Percentiles rank a stretch among this genome's conserved stretches.
phyloP scores from a whole-genome alignment of 768 basidiomycete species.

The Plicaturopsis crispa region DNA sequence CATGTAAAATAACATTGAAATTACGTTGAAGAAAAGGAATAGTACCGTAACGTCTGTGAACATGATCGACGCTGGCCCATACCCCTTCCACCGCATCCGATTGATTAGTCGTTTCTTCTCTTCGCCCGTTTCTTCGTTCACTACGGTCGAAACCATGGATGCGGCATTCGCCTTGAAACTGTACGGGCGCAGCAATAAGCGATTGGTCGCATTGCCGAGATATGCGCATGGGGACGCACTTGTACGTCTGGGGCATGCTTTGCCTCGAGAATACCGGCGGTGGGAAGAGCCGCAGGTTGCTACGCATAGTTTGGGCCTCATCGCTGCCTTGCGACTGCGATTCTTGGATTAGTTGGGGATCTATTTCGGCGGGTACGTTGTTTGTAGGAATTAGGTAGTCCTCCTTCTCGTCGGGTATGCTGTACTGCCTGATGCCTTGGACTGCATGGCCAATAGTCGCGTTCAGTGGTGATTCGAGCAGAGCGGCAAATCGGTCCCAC shows the following conservation, averaged over 20 bases:
- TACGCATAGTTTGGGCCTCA: slow-evolving; percentile 24
- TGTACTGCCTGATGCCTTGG: slow-evolving; percentile 63
- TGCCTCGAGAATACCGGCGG: slow-evolving; percentile 88
- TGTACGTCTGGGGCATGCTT: slow-evolving; percentile 72
- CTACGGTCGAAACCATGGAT: slow-evolving; percentile 57
- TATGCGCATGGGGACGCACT: slow-evolving; percentile 48
- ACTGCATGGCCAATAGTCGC: slow-evolving; percentile 45
- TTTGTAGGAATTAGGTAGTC: slow-evolving; percentile 40
- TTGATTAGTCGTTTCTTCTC: slow-evolving; percentile 83
- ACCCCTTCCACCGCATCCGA: slow-evolving; percentile 79
- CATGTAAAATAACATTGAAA: slow-evolving; percentile 1
- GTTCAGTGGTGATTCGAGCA: slow-evolving; percentile 4
- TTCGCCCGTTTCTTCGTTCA: slow-evolving; percentile 72
- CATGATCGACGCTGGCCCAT: slow-evolving; percentile 64
- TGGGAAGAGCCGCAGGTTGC: slow-evolving; percentile 72
- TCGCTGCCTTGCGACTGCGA: slow-evolving; percentile 2
- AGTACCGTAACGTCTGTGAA: slow-evolving; percentile 46
- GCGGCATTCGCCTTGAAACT: slow-evolving; percentile 78
- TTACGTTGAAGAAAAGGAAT: background rate
- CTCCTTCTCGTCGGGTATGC: slow-evolving; percentile 60
- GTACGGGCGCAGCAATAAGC: background rate
- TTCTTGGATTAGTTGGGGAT: slow-evolving; percentile 32
- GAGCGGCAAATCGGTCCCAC: slow-evolving; percentile 32
- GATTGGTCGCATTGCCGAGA: background rate
- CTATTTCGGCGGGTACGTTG: slow-evolving; percentile 36